Evolutionary conservation across 805 yeast species (phyloP).

Genomic region (Metschnikowia chrysomelidarum): DNA sequence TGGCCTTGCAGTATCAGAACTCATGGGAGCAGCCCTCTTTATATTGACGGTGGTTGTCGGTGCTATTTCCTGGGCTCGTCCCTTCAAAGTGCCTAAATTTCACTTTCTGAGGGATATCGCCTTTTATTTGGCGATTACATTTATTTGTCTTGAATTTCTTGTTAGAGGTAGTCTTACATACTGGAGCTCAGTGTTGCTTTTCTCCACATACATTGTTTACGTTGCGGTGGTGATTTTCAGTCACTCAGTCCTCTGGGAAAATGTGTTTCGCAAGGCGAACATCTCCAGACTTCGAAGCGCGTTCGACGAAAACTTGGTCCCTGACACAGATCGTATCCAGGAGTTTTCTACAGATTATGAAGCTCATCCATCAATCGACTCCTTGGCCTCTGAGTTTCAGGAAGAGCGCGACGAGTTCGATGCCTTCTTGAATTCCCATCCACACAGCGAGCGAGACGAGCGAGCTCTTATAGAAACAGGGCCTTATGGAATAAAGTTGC

Average conservation of each 20-base stretch:
- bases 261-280: slow-evolving; percentile 7
- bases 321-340: slow-evolving; percentile 2
- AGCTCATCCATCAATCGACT: slow-evolving; percentile 12
- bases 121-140: slow-evolving; percentile 52
- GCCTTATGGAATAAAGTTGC: slow-evolving; percentile 32
- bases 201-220: slow-evolving; percentile 55
- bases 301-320: slow-evolving; percentile 10
- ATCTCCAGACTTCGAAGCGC: slow-evolving; percentile 15
- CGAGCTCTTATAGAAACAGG: slow-evolving; percentile 22
- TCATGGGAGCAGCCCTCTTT: slow-evolving; percentile 88
- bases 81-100: slow-evolving; percentile 53
- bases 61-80: slow-evolving; percentile 63
- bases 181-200: slow-evolving; percentile 57
- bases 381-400: slow-evolving; percentile 8
- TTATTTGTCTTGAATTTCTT: slow-evolving; percentile 51
- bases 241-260: slow-evolving; percentile 15
- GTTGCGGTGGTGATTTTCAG: slow-evolving; percentile 45
- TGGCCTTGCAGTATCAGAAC: slow-evolving; percentile 81
- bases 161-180: slow-evolving; percentile 53
- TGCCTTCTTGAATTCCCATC: slow-evolving; percentile 13
- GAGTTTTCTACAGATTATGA: slow-evolving; percentile 6
- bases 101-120: slow-evolving; percentile 60
- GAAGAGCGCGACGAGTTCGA: slow-evolving; percentile 16
- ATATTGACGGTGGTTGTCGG: slow-evolving; percentile 81
- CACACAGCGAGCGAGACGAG: slow-evolving; percentile 11